phyloP scores from a whole-genome alignment of 1,139 yeast species.

The Scheffersomyces quercinus region DNA sequence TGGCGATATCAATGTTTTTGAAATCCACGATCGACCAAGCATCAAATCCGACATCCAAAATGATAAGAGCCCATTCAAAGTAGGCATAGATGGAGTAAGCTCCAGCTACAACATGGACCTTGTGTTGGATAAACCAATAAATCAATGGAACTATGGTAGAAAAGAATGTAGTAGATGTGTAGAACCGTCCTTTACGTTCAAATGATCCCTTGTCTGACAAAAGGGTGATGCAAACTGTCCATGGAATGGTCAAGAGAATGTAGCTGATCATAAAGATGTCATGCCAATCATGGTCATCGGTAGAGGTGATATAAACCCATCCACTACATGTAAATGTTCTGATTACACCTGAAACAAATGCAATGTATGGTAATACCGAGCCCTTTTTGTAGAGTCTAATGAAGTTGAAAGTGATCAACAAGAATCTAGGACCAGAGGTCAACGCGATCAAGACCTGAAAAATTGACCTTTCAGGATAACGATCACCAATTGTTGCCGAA shows the following conservation, averaged over 20 bases:
- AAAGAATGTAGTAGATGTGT: slow-evolving; percentile 64
- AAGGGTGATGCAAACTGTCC: slow-evolving; percentile 69
- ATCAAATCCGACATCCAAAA: slow-evolving; percentile 84
- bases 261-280: slow-evolving; percentile 93
- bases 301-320: slow-evolving; percentile 95
- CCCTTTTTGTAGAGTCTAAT: slow-evolving; percentile 39
- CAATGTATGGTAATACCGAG: slow-evolving; percentile 42
- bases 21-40: slow-evolving; percentile 77
- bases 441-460: slow-evolving; percentile 83
- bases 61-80: slow-evolving; percentile 87
- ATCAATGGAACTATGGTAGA: slow-evolving; percentile 74
- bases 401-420: slow-evolving; percentile 65
- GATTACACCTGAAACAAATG: slow-evolving; percentile 60
- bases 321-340: slow-evolving; percentile 97
- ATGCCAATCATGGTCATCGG: slow-evolving; percentile 96
- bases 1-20: slow-evolving; percentile 48
- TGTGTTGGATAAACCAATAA: slow-evolving; percentile 90
- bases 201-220: slow-evolving; percentile 51
- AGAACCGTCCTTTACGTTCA: slow-evolving; percentile 54
- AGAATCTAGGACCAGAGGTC: slow-evolving; percentile 85
- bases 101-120: slow-evolving; percentile 84
- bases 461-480: slow-evolving; percentile 92
- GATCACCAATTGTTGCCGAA: slow-evolving; percentile 93
- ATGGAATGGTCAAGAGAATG: slow-evolving; percentile 85
- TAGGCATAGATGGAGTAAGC: slow-evolving; percentile 94